Percentiles rank a stretch among this genome's conserved stretches.
Conservation (phyloP, 345 rosid genomes). For the Gossypium stocksii region DNA sequence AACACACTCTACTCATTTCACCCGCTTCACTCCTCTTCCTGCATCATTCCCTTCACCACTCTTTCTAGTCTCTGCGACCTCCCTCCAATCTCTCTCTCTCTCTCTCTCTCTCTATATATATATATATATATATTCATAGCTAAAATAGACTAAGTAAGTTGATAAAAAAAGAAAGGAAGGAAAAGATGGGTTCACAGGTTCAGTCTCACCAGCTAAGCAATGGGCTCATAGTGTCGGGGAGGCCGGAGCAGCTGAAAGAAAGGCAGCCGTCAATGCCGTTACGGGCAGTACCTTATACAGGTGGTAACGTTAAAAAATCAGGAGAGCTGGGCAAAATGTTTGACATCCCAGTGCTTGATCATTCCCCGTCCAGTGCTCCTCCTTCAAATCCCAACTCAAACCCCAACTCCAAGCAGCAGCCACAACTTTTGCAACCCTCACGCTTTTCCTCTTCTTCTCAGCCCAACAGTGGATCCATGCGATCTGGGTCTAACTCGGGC, state of each 20-base stretch:
- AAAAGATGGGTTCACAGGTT: conserved; percentile 56
- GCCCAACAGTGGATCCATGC: conserved; percentile 69
- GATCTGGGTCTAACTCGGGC: conserved; percentile 77
- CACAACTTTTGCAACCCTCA: conserved; percentile 32
- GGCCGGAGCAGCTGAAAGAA: conserved; percentile 60
- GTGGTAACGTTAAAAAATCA: conserved; percentile 84
- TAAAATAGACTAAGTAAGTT: background rate
- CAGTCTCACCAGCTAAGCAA: conserved; percentile 84
- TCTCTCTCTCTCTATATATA: background rate
- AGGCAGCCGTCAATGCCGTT: conserved; percentile 73
- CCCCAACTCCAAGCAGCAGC: conserved; percentile 16
- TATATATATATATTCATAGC: background rate
- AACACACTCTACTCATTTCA: conserved; percentile 32
- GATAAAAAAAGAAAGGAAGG: background rate
- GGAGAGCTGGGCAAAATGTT: conserved; percentile 95
- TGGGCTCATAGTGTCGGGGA: conserved; percentile 77
- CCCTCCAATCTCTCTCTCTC: conserved; percentile 1
- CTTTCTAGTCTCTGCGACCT: background rate
- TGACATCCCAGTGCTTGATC: conserved; percentile 59
- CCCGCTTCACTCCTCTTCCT: background rate
- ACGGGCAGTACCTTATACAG: conserved; percentile 77
- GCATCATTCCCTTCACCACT: conserved; percentile 26
- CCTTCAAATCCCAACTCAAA: conserved; percentile 24
- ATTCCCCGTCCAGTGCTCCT: conserved; percentile 30
- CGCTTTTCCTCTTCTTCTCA: conserved; percentile 62